phyloP scores from a whole-genome alignment of 345 rosid genomes.

The Ailanthus altissimus region DNA sequence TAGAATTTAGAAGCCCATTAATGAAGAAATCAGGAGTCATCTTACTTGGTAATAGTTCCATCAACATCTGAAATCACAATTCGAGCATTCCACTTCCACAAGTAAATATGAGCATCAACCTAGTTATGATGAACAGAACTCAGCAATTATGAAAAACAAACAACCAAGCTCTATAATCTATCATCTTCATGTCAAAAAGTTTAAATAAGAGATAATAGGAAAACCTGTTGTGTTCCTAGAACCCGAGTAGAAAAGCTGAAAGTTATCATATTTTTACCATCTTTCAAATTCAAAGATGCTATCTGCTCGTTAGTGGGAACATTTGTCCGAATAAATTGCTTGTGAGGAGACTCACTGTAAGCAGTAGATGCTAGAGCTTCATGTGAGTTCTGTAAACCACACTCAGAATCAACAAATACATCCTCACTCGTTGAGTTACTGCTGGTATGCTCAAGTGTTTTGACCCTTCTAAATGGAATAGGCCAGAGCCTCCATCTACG shows the following conservation, averaged over 20 bases:
- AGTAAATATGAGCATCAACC: slow-evolving; percentile 92
- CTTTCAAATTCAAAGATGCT: slow-evolving; percentile 84
- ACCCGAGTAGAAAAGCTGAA: slow-evolving; percentile 90
- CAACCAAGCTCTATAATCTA: background rate
- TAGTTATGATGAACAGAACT: slow-evolving; percentile 30
- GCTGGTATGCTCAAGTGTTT: slow-evolving; percentile 63
- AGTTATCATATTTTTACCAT: slow-evolving; percentile 82
- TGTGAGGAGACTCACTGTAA: slow-evolving; percentile 57
- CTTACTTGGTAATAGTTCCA: slow-evolving; percentile 94
- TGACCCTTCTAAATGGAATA: slow-evolving; percentile 77
- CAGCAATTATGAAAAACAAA: slow-evolving; percentile 2
- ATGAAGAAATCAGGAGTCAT: background rate
- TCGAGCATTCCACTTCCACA: slow-evolving; percentile 92
- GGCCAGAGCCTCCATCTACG: slow-evolving; percentile 90
- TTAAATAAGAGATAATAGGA: slow-evolving; percentile 13
- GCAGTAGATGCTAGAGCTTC: slow-evolving; percentile 36
- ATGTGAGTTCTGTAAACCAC: slow-evolving; percentile 48
- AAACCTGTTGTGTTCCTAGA: slow-evolving; percentile 87
- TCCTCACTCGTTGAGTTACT: slow-evolving; percentile 75
- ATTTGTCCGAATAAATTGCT: slow-evolving; percentile 72
- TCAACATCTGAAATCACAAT: slow-evolving; percentile 96
- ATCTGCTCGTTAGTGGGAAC: slow-evolving; percentile 85
- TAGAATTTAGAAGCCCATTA: background rate
- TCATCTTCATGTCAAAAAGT: background rate
- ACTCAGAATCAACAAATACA: slow-evolving; percentile 72